Percentiles rank a stretch among this genome's conserved stretches.
Evolutionary conservation across 2,329 filamentous ascomycete species (phyloP).

Genomic region (Pseudogymnoascus sp.): DNA sequence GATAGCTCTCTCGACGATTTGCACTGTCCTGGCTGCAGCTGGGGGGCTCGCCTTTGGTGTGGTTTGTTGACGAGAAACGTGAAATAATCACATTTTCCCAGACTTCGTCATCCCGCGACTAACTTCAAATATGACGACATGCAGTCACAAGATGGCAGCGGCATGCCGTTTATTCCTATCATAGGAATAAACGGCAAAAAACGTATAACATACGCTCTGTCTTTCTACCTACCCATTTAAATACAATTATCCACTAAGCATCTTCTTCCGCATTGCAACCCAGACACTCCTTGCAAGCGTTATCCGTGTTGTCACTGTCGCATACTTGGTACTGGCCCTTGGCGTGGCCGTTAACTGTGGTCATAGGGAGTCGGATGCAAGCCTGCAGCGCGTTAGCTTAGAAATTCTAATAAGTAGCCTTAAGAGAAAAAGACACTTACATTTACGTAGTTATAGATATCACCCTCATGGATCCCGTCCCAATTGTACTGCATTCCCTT

Average conservation of each 20-base stretch:
- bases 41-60: neutral
- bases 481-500: neutral
- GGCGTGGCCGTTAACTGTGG: neutral
- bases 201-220: neutral
- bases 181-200: neutral
- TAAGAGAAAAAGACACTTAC: neutral
- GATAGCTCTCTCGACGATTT: neutral
- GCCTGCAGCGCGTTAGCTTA: neutral
- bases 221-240: neutral
- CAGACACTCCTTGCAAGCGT: neutral
- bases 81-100: neutral
- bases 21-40: neutral
- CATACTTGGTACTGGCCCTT: neutral
- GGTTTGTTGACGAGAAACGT: neutral
- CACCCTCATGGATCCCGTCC: neutral
- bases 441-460: neutral
- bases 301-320: neutral
- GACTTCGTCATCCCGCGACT: neutral
- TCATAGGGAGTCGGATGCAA: neutral
- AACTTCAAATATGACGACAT: neutral
- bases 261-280: neutral
- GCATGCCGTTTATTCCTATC: neutral
- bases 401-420: neutral
- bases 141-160: neutral
- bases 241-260: neutral